phyloP scores from a whole-genome alignment of 352 stramenopile species.

The Globisporangium canariense region DNA sequence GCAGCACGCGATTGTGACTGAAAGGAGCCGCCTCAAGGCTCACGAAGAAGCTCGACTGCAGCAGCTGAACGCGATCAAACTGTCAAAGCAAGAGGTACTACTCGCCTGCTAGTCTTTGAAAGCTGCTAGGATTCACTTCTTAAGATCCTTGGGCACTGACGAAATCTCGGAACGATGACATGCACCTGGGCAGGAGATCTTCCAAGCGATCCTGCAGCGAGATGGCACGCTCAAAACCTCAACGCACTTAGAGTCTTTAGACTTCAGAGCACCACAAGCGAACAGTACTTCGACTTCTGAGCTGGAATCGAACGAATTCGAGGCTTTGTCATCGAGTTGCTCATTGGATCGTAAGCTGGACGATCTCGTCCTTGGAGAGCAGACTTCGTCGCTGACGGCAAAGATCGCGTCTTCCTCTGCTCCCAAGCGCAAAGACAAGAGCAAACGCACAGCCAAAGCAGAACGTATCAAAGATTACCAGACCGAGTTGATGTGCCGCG shows the following conservation, averaged over 20 bases:
- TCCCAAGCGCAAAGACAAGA: neutral
- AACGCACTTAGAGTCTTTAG: neutral
- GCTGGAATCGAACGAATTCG: neutral
- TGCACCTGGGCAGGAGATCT: constrained; percentile 14
- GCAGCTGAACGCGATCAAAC: constrained; percentile 6
- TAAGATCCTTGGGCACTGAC: neutral
- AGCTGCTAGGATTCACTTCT: neutral
- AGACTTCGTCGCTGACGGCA: neutral
- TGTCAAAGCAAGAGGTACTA: constrained; percentile 12
- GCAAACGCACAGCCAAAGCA: neutral
- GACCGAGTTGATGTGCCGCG: constrained; percentile 3
- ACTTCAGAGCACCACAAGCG: neutral
- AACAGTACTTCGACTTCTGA: neutral
- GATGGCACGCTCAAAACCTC: neutral
- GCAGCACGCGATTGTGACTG: constrained; percentile 1
- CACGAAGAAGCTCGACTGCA: constrained; percentile 3
- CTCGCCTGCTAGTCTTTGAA: neutral
- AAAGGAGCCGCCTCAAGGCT: neutral
- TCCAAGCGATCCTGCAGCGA: constrained; percentile 16
- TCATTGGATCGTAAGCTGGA: neutral
- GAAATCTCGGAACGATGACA: neutral
- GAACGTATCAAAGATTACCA: constrained; percentile 1
- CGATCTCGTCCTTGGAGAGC: neutral
- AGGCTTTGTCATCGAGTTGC: neutral
- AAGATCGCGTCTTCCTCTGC: neutral